Evolutionary conservation across 2,329 filamentous ascomycete species (phyloP), one percentile per base, ranked within the genome.

Genomic region (Setomelanomma holmii): DNA sequence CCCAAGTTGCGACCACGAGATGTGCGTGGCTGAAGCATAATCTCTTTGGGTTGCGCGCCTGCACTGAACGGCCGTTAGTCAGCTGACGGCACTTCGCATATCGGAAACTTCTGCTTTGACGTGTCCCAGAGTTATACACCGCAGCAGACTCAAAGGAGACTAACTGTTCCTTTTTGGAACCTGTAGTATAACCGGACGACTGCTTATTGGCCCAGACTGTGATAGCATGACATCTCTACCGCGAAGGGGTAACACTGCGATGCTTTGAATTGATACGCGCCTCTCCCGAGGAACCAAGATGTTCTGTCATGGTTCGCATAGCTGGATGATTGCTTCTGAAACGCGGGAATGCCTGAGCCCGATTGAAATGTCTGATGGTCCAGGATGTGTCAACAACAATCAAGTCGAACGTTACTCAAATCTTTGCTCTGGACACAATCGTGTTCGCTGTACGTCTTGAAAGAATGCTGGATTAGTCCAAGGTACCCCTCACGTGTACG

Each of bases 301-400:
- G 45, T 40, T 41, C 36, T 17, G 38, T 41, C 36, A 17, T 46
- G n/a, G 44, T 46, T 40, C 44, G 44, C 44, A 48, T 48, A 34
- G 45, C 36, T 30, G 45, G 36, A 23, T 35, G 19, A 41, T 16
- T 22, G 38, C 24, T 23, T 36, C 45, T 41, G 45, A 48, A 48
- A 48, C 45, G 24, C 36, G 36, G 45, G 36, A 38, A 23, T 34
- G 38, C 45, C 45, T 14, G 22, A 14, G 12, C 10, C 45, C 38
- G 45, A 34, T 12, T n/a, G 35, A 46, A 10, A 14, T 40, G 35
- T 35, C 44, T 46, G 35, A 46, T 17, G 17, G 8, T 30, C n/a
- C 23, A 20, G 21, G 35, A 46, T 35, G 44, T 23, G 16, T 24
- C 17, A 10, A 14, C 21, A 39, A 40, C 30, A 12, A 20, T n/a